A percentile compares a stretch with the other conserved stretches of the same genome.
Conservation (phyloP, 2,329 filamentous ascomycete genomes). For the Pseudogymnoascus pannorum region DNA sequence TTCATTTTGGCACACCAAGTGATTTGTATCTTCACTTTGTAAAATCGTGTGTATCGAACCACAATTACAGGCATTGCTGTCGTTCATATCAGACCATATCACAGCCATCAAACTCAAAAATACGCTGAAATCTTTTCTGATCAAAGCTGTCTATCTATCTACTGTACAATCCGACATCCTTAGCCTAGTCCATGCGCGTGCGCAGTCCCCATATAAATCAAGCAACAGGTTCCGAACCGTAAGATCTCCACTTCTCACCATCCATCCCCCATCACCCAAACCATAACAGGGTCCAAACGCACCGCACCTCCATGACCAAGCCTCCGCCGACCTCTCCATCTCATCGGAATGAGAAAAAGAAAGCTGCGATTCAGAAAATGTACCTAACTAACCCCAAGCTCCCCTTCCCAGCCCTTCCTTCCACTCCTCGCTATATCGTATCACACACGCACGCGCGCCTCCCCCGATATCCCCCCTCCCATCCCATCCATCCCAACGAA, state of each 20-base stretch:
- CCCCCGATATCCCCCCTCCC: not conserved
- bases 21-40: not conserved
- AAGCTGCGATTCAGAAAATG: not conserved
- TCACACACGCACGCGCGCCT: not conserved
- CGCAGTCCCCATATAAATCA: not conserved
- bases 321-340: conserved; percentile 3
- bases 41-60: too few relatives aligned
- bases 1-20: not conserved
- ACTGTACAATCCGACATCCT: conserved; percentile 9
- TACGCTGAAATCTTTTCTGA: not conserved
- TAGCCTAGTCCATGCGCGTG: not conserved
- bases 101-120: not conserved
- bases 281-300: not conserved
- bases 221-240: conserved; percentile 1
- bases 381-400: not conserved
- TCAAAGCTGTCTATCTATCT: not conserved
- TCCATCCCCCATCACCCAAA: not conserved
- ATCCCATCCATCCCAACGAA: not conserved
- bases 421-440: conserved; percentile 4
- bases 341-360: not conserved
- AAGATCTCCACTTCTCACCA: conserved; percentile 8
- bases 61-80: too few relatives aligned
- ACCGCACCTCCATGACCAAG: not conserved
- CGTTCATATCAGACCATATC: not conserved
- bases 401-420: not conserved